Conservation (phyloP, 768 basidiomycete species). For the Tulasnella sp. region DNA sequence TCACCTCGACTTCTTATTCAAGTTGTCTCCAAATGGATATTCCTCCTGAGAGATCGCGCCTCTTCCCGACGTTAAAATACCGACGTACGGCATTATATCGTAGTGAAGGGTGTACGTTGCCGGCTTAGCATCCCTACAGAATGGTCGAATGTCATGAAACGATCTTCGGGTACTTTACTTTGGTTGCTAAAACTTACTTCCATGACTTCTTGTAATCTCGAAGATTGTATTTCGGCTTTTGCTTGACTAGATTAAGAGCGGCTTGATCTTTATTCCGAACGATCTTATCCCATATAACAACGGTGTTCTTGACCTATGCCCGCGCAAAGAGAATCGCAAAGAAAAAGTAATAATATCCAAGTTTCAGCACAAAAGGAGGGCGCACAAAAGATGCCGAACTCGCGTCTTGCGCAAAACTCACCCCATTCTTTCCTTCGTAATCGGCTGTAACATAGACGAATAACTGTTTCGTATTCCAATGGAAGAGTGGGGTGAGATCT, state of each 20-base stretch:
- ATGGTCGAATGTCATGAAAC: not conserved
- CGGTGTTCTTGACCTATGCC: constrained; percentile 50
- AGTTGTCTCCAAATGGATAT: no score
- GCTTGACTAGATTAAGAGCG: constrained; percentile 38
- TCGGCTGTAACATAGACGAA: constrained; percentile 81
- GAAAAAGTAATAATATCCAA: not conserved
- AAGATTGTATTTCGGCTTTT: constrained; percentile 73
- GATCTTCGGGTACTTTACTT: not conserved
- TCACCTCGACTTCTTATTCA: no score
- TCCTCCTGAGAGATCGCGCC: no score
- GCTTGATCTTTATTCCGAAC: constrained; percentile 70
- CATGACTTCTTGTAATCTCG: constrained; percentile 61
- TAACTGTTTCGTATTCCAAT: constrained; percentile 96
- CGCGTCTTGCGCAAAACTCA: constrained; percentile 29
- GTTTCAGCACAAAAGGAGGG: constrained; percentile 2
- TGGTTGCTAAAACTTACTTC: constrained; percentile 41
- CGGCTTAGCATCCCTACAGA: constrained; percentile 45
- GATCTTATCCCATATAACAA: constrained; percentile 89
- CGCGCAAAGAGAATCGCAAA: not conserved
- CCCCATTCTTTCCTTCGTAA: constrained; percentile 61
- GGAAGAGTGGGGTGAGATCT: constrained; percentile 75
- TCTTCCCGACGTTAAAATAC: constrained; percentile 41
- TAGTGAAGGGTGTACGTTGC: constrained; percentile 69
- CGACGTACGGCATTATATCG: constrained; percentile 85
- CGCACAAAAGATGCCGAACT: no score